phyloP scores from a whole-genome alignment of 1,284 basidiomycete genomes.

The Ganoderma leucocontextum region DNA sequence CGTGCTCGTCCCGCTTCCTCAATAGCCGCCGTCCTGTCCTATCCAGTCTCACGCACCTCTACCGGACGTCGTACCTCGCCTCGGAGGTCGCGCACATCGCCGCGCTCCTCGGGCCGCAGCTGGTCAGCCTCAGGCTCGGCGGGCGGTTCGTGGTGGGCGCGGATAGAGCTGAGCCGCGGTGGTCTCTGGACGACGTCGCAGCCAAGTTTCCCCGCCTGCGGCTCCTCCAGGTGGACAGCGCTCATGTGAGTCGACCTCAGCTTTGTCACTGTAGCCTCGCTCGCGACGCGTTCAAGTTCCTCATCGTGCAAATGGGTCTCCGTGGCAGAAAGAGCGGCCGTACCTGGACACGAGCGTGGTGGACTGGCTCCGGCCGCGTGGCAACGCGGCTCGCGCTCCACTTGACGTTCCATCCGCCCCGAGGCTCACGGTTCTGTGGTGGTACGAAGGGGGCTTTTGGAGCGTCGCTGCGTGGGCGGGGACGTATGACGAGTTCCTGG shows the following conservation, averaged over 20 bases:
- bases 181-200: neutral
- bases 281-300: no score
- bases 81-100: conserved; percentile 2
- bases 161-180: neutral
- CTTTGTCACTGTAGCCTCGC: neutral
- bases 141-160: neutral
- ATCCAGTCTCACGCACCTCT: neutral
- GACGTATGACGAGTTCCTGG: neutral
- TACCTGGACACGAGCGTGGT: neutral
- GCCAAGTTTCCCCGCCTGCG: neutral
- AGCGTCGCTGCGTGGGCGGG: neutral
- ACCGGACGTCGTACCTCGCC: neutral
- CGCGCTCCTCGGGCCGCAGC: neutral
- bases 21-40: neutral
- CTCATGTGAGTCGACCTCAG: neutral
- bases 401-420: no score
- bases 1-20: conserved; percentile 2
- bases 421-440: neutral
- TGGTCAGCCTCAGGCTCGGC: neutral
- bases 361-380: neutral
- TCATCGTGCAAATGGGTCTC: neutral
- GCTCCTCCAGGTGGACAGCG: neutral
- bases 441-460: neutral
- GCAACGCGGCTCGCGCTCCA: neutral
- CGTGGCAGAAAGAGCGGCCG: neutral